Evolutionary conservation across 495 filamentous ascomycete species (phyloP).

Genomic region (Penicillium ucsense): DNA sequence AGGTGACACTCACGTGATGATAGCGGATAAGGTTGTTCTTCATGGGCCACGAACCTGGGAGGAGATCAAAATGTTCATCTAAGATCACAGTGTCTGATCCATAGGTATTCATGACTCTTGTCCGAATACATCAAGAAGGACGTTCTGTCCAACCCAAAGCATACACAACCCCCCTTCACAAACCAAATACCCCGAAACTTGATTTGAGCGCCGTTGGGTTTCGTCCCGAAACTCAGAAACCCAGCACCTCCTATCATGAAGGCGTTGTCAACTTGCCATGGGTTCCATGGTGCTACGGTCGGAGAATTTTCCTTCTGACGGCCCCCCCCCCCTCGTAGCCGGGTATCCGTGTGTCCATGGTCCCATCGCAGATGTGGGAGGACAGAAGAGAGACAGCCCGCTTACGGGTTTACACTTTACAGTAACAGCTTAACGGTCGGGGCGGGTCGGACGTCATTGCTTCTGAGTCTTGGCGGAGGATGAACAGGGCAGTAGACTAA

Average conservation of each 20-base stretch:
- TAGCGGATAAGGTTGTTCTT: too few relatives aligned
- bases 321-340: constrained; percentile 2
- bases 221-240: neutral
- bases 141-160: neutral
- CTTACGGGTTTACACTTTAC: too few relatives aligned
- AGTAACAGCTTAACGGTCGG: neutral
- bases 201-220: constrained; percentile 7
- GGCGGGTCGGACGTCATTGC: constrained; percentile 3
- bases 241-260: too few relatives aligned
- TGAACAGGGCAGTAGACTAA: neutral
- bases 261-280: too few relatives aligned
- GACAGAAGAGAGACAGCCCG: too few relatives aligned
- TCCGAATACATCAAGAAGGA: neutral
- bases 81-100: neutral
- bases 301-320: constrained; percentile 7
- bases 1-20: too few relatives aligned
- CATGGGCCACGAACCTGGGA: too few relatives aligned
- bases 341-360: neutral
- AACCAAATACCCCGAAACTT: constrained; percentile 3
- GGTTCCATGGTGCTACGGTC: constrained; percentile 1
- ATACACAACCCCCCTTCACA: neutral
- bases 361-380: too few relatives aligned
- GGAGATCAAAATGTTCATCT: neutral
- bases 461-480: neutral
- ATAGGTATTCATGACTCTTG: neutral